Base-by-base conservation (phyloP, 2,329 filamentous ascomycete genomes). In the Cytospora piceae region DNA sequence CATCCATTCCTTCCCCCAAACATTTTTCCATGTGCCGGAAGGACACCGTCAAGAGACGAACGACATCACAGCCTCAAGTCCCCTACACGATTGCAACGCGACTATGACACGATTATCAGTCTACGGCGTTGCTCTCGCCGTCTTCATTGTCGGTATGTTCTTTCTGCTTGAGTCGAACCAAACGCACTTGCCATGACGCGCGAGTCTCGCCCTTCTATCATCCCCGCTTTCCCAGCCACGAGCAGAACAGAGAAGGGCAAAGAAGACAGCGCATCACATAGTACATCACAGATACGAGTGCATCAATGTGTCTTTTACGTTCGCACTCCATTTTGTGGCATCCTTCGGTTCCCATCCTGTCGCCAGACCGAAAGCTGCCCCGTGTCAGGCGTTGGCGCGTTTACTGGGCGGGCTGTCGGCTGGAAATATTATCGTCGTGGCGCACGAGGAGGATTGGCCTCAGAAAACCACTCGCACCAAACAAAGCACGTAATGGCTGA, bases 401-500 rank as follows among this genome's bases (percentile, higher is more conserved):
- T 24, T 9, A 3, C 1, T 7, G 7, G n/a, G n/a, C n/a, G n/a
- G 6, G 42, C 14, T 22, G 9, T 49, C 8, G n/a, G 14, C 42
- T 49, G n/a, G n/a, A 22, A 12, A 8, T 24, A 51, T n/a, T 37
- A 46, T 39, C 59, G 64, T 64, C 51, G 57, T 64, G 42, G 57
- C 31, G 15, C 46, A 42, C 39, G n/a, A 29, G 20, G 31, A 39
- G 9, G 11, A 57, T 54, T 6, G 8, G 20, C 14, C 22, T 31
- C 34, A 24, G n/a, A n/a, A n/a, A 27, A 32, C 31, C 3, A n/a
- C 37, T 39, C 9, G n/a, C 6, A 49, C 57, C 22, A 58, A 56
- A 46, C 5, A 53, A 29, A 61, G 32, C 27, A 54, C 37, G 22
- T 58, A 32, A 58, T 60, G 61, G 69, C 76, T 81, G 72, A 81